phyloP scores from a whole-genome alignment of 2,329 filamentous ascomycete genomes.

The Colletotrichum simmondsii region DNA sequence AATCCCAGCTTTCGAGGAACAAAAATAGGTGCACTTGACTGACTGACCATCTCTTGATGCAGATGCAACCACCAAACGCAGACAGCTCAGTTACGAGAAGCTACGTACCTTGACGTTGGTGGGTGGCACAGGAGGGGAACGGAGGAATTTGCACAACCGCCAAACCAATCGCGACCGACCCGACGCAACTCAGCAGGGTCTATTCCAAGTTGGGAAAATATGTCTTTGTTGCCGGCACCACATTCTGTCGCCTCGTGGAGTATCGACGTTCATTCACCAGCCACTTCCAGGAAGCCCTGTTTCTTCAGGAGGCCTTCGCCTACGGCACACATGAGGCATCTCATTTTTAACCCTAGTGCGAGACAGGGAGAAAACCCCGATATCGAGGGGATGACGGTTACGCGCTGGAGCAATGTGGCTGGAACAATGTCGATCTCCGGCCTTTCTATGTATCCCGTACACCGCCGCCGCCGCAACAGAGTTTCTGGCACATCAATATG shows the following conservation, averaged over 20 bases:
- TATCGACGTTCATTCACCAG: neutral
- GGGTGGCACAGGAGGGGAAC: neutral
- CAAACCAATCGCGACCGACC: neutral
- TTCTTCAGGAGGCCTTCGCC: neutral
- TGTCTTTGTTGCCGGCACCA: conserved; percentile 18
- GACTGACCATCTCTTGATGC: neutral
- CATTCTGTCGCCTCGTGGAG: conserved; percentile 2
- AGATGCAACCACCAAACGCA: conserved; percentile 6
- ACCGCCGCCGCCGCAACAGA: neutral
- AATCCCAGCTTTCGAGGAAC: neutral
- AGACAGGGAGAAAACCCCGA: neutral
- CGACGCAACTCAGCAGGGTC: neutral
- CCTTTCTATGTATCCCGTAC: neutral
- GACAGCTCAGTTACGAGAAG: neutral
- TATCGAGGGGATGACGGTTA: neutral
- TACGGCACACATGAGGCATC: neutral
- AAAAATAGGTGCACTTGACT: neutral
- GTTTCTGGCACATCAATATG: neutral
- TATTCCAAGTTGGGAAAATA: neutral
- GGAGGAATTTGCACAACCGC: neutral
- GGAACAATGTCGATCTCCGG: neutral
- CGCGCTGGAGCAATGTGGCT: neutral
- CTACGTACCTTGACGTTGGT: neutral
- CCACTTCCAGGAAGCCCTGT: neutral
- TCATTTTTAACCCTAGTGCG: neutral